phyloP scores from a whole-genome alignment of 768 basidiomycete species.

The Pleurotus citrinopileatus region DNA sequence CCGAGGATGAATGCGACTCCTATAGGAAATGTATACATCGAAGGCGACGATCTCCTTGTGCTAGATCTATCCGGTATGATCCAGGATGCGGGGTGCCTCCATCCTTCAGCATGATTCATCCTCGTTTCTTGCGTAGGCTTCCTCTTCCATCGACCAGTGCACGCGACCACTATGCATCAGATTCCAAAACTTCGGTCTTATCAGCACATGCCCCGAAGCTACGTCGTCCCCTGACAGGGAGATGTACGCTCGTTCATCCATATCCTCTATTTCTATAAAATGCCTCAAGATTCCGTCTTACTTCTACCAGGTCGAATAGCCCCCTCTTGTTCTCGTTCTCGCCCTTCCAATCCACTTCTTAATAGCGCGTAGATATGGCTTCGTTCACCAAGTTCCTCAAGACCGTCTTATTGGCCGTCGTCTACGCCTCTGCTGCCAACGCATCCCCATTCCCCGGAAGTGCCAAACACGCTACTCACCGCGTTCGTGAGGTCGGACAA shows the following conservation, averaged over 20 bases:
- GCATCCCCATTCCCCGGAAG: slow-evolving; percentile 25
- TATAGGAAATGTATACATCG: too few relatives aligned
- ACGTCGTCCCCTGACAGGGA: neutral
- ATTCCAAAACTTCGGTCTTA: slow-evolving; percentile 5
- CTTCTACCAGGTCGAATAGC: slow-evolving; percentile 1
- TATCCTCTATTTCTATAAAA: neutral
- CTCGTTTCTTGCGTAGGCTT: neutral
- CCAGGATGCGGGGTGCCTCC: slow-evolving; percentile 1
- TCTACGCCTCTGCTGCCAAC: slow-evolving; percentile 22
- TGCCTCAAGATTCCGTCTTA: neutral
- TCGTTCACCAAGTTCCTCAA: slow-evolving; percentile 27
- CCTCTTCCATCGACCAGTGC: neutral
- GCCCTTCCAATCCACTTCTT: neutral
- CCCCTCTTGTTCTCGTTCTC: neutral
- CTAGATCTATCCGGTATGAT: neutral
- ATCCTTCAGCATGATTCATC: neutral
- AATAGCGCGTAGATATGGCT: slow-evolving; percentile 16
- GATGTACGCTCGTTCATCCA: neutral
- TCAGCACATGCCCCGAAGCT: slow-evolving; percentile 2
- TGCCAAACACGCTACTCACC: slow-evolving; percentile 30
- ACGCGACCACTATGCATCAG: neutral
- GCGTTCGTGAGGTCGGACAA: slow-evolving; percentile 24
- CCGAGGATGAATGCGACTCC: neutral
- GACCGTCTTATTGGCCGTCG: slow-evolving; percentile 26
- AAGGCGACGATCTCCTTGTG: neutral